Conservation (phyloP, 768 basidiomycete species). For the Saitozyma podzolica region DNA sequence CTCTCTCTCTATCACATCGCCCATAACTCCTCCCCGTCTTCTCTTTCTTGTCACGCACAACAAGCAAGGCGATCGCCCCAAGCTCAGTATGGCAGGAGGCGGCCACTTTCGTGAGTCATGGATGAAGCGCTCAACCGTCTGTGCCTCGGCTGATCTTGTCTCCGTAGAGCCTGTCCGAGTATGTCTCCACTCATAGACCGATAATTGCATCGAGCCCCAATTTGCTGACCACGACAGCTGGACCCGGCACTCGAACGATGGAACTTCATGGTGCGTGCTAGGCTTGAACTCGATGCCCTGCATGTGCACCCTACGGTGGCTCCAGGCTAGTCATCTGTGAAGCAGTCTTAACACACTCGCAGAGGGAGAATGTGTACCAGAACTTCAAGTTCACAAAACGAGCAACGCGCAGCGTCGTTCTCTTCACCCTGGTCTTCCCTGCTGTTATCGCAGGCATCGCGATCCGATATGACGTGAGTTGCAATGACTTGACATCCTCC, state of each 20-base stretch:
- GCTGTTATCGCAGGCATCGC: slow-evolving; percentile 47
- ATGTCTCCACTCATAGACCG: background rate
- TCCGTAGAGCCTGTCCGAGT: slow-evolving; percentile 21
- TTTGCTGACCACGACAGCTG: slow-evolving; percentile 56
- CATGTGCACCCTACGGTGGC: background rate
- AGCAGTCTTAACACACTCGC: slow-evolving; percentile 12
- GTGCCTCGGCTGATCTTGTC: no score
- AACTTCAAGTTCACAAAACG: slow-evolving; percentile 76
- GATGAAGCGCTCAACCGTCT: background rate
- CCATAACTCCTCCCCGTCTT: background rate
- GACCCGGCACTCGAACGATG: slow-evolving; percentile 64
- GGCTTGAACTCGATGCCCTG: background rate
- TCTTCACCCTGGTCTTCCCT: slow-evolving; percentile 70
- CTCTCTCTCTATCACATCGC: background rate
- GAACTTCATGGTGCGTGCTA: slow-evolving; percentile 60
- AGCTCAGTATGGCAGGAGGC: slow-evolving; percentile 11
- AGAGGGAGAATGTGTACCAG: slow-evolving; percentile 84
- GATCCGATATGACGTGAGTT: slow-evolving; percentile 45
- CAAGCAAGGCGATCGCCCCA: background rate
- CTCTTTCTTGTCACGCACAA: no score
- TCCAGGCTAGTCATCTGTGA: no score
- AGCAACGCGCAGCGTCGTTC: slow-evolving; percentile 62
- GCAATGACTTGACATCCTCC: background rate
- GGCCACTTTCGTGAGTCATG: slow-evolving; percentile 24
- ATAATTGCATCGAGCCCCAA: no score